These are phyloP conservation scores for Leccinum barrowsii DNA, from an alignment of 768 basidiomycete genomes.

Conservation along the genomic window DNA sequence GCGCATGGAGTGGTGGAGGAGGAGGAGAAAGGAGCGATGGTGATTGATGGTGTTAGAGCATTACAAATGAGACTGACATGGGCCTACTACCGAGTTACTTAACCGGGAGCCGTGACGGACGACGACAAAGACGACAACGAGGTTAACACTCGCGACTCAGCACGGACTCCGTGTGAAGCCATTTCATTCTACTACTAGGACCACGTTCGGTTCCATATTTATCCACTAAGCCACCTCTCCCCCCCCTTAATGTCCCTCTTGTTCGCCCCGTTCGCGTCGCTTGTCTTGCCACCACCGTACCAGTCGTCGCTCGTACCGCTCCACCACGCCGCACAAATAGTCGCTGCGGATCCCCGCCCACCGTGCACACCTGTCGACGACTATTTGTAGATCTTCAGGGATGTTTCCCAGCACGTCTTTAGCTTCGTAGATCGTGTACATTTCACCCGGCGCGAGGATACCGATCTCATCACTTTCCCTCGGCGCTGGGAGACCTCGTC, in stretches of 20 bases:
- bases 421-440: constrained; percentile 61
- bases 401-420: constrained; percentile 63
- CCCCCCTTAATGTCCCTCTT: constrained; percentile 16
- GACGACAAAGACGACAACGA: constrained; percentile 8
- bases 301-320: constrained; percentile 64
- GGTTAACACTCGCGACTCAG: background rate
- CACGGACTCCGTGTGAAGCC: constrained; percentile 13
- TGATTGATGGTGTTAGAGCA: constrained; percentile 22
- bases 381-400: constrained; percentile 44
- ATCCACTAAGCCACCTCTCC: background rate
- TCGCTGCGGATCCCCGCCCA: constrained; percentile 55
- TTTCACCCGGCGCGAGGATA: constrained; percentile 51
- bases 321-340: constrained; percentile 53
- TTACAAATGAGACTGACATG: constrained; percentile 35
- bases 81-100: constrained; percentile 18
- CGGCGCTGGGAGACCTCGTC: constrained; percentile 10
- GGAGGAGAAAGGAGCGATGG: constrained; percentile 19
- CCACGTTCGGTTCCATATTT: background rate
- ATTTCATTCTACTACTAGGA: background rate
- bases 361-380: constrained; percentile 49
- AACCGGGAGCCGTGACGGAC: constrained; percentile 8
- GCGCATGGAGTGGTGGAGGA: constrained; percentile 46
- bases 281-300: constrained; percentile 43
- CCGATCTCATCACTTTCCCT: constrained; percentile 2
- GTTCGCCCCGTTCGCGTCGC: constrained; percentile 13